Evolutionary conservation across 2,329 filamentous ascomycete species (phyloP), one percentile per base, ranked within the genome.

Genomic region (Cladosporium sp.): DNA sequence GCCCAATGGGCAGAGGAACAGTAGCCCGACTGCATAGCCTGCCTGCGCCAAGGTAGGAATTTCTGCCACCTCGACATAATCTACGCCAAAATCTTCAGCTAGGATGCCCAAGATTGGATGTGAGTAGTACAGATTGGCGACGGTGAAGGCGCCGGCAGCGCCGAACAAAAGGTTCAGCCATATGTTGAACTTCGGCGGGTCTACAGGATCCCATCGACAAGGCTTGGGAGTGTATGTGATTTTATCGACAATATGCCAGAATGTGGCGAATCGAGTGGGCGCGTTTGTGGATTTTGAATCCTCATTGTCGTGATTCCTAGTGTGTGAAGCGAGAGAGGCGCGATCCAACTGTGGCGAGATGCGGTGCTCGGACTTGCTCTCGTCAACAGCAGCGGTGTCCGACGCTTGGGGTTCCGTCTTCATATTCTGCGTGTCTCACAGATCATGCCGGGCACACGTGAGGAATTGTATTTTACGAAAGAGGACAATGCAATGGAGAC

Each of bases 81-180:
- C 80, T 48, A 93, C 86, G 54, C 80, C 67, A 66, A 94, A 93
- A 15, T 88, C 86, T 9, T 78, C 70, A 0, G 90, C 89, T 39
- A 94, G 79, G 51, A 88, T 83, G 67, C 91, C 90, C 22, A 93
- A 75, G 47, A 93, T 89, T 0, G 90, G 88, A 65, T 92, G 89
- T 59, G 83, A 89, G 72, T 93, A 91, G 74, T 93, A 93, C 3
- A 93, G 76, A 64, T 92, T 92, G 17, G 89, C 89, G 6, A 92
- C 89, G 0, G 87, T 90, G 63, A 90, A 85, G 3, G 85, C 80
- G 0, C 75, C 79, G 0, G 81, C 87, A 65, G 88, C 80, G 1
- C 81, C 86, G 61, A 91, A 90, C 1, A 92, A 73, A 2, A 91
- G 69, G 65, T 92, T 92, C 68, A 90, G 75, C 2, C 77, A 75